Percentiles rank a stretch among this genome's conserved stretches.
These are phyloP conservation scores for Oryza glumipatula DNA, from an alignment of 176 grass and related monocot species.

Conservation along the genomic window DNA sequence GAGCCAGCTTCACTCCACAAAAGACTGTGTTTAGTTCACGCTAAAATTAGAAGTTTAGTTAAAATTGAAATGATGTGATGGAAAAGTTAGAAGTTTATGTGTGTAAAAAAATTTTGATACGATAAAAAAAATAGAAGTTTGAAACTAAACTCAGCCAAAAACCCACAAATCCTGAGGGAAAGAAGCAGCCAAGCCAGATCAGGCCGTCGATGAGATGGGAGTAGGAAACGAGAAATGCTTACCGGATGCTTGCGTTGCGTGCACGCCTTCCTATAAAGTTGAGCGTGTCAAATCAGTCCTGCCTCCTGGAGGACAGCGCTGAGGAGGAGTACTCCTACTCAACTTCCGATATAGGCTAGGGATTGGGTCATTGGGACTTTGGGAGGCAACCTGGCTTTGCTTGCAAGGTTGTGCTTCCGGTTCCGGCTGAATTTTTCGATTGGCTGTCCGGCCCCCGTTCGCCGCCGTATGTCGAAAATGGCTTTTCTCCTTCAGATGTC, in stretches of 20 bases:
- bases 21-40: too few relatives aligned
- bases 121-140: too few relatives aligned
- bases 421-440: not conserved
- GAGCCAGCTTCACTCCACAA: not conserved
- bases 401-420: constrained; percentile 6
- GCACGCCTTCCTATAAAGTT: constrained; percentile 4
- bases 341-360: too few relatives aligned
- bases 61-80: too few relatives aligned
- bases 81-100: too few relatives aligned
- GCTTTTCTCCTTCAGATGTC: not conserved
- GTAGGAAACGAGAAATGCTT: not conserved
- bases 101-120: too few relatives aligned
- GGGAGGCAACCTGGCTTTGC: constrained; percentile 7
- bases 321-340: not conserved
- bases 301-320: not conserved
- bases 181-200: not conserved
- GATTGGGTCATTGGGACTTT: not conserved
- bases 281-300: not conserved
- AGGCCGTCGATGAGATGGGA: not conserved
- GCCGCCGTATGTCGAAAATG: not conserved
- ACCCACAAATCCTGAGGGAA: not conserved
- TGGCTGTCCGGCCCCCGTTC: not conserved
- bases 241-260: not conserved
- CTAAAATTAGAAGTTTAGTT: too few relatives aligned
- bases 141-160: not conserved